These are phyloP conservation scores for Phalaenopsis equestris DNA, from an alignment of 106 monocot species.

Conservation along the genomic window DNA sequence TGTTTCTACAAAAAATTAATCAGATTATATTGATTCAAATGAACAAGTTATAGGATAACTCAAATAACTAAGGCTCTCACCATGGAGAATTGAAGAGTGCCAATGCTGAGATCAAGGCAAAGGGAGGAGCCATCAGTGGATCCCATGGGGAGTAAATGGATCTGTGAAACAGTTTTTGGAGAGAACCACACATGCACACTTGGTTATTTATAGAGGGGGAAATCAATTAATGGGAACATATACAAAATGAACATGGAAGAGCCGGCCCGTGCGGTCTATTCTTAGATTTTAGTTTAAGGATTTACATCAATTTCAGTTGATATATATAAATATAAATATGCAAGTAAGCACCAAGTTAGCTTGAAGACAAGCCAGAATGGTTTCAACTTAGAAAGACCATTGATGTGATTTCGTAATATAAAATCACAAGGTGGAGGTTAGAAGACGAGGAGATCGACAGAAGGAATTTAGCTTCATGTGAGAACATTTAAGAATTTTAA, in stretches of 20 bases:
- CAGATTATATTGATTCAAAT: background rate
- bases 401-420: background rate
- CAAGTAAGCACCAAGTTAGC: too few relatives aligned
- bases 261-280: too few relatives aligned
- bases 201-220: background rate
- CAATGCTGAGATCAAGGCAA: conserved; percentile 14
- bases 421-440: background rate
- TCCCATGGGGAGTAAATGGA: background rate
- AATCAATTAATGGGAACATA: background rate
- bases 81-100: background rate
- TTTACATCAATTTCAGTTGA: too few relatives aligned
- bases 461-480: background rate
- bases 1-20: background rate
- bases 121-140: background rate
- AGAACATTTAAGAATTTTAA: background rate
- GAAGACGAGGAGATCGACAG: background rate
- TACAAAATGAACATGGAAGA: too few relatives aligned
- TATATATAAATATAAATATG: too few relatives aligned
- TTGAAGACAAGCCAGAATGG: too few relatives aligned
- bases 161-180: background rate
- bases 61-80: background rate
- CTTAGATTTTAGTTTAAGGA: too few relatives aligned
- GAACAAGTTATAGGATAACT: too few relatives aligned
- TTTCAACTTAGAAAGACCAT: background rate
- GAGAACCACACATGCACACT: background rate